Conservation (phyloP, 1,284 basidiomycete genomes). For the Tetrapyrgos nigripes region DNA sequence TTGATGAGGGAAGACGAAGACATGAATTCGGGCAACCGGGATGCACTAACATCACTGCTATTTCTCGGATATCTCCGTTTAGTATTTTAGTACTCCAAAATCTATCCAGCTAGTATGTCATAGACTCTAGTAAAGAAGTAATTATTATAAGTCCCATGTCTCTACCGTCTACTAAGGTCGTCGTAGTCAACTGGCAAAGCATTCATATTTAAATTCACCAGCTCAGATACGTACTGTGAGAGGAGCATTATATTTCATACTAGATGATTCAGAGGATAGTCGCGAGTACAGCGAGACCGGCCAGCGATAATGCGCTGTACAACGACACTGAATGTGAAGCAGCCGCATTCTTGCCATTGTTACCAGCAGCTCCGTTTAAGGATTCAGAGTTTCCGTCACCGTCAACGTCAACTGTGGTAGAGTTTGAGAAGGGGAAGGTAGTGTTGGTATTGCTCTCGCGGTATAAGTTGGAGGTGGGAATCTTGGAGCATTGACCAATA, state of each 20-base stretch:
- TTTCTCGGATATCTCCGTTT: no score
- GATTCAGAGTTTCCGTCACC: conserved; percentile 11
- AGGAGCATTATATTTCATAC: no score
- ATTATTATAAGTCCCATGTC: no score
- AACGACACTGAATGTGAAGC: neutral
- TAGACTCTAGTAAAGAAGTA: no score
- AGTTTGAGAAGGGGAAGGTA: conserved; percentile 58
- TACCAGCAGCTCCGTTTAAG: neutral
- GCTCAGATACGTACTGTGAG: no score
- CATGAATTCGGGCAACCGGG: no score
- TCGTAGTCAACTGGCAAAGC: no score
- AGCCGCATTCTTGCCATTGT: conserved; percentile 2
- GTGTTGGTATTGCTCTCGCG: conserved; percentile 67
- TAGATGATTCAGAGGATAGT: neutral
- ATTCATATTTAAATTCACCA: no score
- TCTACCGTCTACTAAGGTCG: no score
- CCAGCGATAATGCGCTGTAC: neutral
- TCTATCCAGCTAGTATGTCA: no score
- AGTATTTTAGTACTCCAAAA: no score
- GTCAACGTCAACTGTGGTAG: conserved; percentile 15
- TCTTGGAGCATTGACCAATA: conserved; percentile 67
- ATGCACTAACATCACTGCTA: no score
- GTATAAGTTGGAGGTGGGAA: conserved; percentile 63
- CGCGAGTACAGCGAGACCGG: conserved; percentile 2
- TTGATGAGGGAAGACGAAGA: conserved; percentile 60